Evolutionary conservation across 2,329 filamentous ascomycete genomes (phyloP).

Genomic region (Cryphonectria nitschkei): DNA sequence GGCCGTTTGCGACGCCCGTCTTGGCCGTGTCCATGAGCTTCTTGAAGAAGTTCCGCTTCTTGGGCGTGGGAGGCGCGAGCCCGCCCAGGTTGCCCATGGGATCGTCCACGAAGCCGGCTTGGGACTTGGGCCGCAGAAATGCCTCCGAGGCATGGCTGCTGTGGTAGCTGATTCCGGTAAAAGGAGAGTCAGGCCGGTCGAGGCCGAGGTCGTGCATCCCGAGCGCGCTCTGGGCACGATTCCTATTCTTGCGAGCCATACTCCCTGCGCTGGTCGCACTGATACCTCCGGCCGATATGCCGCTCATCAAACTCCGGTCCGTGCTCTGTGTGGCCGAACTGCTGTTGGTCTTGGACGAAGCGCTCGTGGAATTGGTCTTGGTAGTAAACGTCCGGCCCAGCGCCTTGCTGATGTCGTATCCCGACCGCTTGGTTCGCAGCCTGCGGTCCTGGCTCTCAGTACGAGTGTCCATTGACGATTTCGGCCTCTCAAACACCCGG

Average conservation of each 20-base stretch:
- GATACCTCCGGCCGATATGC: slow-evolving; percentile 84
- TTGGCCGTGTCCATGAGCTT: slow-evolving; percentile 94
- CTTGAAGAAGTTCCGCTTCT: slow-evolving; percentile 90
- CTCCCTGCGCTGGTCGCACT: slow-evolving; percentile 96
- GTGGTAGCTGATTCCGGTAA: slow-evolving; percentile 86
- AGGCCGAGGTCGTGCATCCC: slow-evolving; percentile 60
- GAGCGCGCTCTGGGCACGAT: slow-evolving; percentile 66
- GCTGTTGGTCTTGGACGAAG: slow-evolving; percentile 67
- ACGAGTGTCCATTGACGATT: slow-evolving; percentile 59
- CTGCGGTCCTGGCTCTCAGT: slow-evolving; percentile 45
- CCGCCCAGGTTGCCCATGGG: slow-evolving; percentile 75
- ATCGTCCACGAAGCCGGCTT: slow-evolving; percentile 68
- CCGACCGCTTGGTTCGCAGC: slow-evolving; percentile 70
- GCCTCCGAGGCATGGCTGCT: slow-evolving; percentile 77
- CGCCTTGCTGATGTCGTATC: slow-evolving; percentile 74
- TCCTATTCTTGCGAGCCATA: slow-evolving; percentile 74
- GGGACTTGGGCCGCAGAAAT: slow-evolving; percentile 60
- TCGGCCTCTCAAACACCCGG: slow-evolving; percentile 55
- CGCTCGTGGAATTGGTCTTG: slow-evolving; percentile 79
- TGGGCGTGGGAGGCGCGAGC: slow-evolving; percentile 71
- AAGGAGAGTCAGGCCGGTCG: slow-evolving; percentile 64
- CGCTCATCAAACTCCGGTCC: slow-evolving; percentile 89
- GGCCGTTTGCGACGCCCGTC: slow-evolving; percentile 86
- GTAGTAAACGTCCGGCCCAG: slow-evolving; percentile 83
- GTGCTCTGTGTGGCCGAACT: slow-evolving; percentile 78